Base-by-base conservation (phyloP, 352 stramenopile genomes). In the Lagenidium sp. region DNA sequence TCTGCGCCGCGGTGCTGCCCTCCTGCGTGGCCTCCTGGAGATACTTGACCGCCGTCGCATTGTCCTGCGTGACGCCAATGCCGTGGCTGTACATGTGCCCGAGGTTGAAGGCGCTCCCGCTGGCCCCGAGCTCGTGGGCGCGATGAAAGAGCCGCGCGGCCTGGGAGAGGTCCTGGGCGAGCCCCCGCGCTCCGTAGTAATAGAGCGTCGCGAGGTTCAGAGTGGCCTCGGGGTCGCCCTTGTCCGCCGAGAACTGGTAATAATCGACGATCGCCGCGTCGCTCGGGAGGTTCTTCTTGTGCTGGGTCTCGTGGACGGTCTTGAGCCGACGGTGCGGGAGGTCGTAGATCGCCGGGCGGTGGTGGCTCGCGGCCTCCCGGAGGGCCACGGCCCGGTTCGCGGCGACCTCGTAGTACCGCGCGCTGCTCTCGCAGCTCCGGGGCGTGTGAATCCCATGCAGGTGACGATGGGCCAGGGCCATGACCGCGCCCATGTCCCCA, bases 361-460 rank as follows among this genome's bases (percentile, higher is more conserved):
- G 82, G 6, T 57, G 41, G 39, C 84, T 73, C 24, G 55, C 47
- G n/a, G n/a, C n/a, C 31, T 93, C 70, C 11, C 80, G 65, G 36
- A 84, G 63, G 20, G 66, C 53, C 28, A 90, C 63, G 4, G 77
- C 85, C 35, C 72, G 67, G 52, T 95, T 87, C 16, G 85, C 83
- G 22, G 78, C 85, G 21, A 84, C 64, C 57, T 94, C 82, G 47
- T 95, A 96, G 68, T 95, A 95, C 7, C 78, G 74, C 43, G 94
- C 69, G 1, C 83, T 81, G 1, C 50, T 75, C 44, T 95, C 79
- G 51, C 85, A 96, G 50, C 72, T 86, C 56, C 82, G 82, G 0
- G 81, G 80, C 4, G 83, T 71, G 21, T 72, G 68, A 19, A 85
- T 46, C 5, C 84, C 85, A 8, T 86, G 59, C 32, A 83, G 52